Percentiles rank a stretch among this genome's conserved stretches.
phyloP scores from a whole-genome alignment of 306 rosid species.

The Phaseolus lunatus region DNA sequence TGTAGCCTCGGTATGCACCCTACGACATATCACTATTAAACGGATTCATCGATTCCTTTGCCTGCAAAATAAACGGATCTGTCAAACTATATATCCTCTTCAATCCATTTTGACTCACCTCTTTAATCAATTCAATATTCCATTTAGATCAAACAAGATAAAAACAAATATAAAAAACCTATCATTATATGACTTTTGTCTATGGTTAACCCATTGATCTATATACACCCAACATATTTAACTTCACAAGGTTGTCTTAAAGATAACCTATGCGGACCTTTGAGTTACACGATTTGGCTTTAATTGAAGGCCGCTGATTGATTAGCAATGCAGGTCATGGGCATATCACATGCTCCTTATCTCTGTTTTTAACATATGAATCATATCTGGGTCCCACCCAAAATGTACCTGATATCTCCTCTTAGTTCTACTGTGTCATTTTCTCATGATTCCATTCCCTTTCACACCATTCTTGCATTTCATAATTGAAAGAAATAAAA shows the following conservation, averaged over 20 bases:
- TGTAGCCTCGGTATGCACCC: neutral
- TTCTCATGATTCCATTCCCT: constrained; percentile 45
- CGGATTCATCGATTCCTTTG: neutral
- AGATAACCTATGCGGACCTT: too few relatives aligned
- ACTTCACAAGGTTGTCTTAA: too few relatives aligned
- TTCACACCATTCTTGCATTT: neutral
- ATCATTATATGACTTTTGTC: too few relatives aligned
- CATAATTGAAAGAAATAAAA: neutral
- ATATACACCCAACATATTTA: neutral
- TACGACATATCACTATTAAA: constrained; percentile 12
- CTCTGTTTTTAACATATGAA: constrained; percentile 40
- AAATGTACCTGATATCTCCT: neutral
- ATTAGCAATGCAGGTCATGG: constrained; percentile 41
- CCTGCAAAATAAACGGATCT: constrained; percentile 7
- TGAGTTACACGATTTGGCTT: too few relatives aligned
- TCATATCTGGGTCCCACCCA: constrained; percentile 30
- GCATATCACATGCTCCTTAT: constrained; percentile 39
- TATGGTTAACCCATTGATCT: neutral
- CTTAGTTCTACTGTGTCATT: constrained; percentile 39
- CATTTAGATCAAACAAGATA: too few relatives aligned
- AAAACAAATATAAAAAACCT: too few relatives aligned
- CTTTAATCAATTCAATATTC: neutral
- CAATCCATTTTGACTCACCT: neutral
- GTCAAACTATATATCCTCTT: neutral
- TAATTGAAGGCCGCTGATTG: constrained; percentile 51